phyloP scores from a whole-genome alignment of 2,329 filamentous ascomycete genomes.

The Didymella keratinophila region DNA sequence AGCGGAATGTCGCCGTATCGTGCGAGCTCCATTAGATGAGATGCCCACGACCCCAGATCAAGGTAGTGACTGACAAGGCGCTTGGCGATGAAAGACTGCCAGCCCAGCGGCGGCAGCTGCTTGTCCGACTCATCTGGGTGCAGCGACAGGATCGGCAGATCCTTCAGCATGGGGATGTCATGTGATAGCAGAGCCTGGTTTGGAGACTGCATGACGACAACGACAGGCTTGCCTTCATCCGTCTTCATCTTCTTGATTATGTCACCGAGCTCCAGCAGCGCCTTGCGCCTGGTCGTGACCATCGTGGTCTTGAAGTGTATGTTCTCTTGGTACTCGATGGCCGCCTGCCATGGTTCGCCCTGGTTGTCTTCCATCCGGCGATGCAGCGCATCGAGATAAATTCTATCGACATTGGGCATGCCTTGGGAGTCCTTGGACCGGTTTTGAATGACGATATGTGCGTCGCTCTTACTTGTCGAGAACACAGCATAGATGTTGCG shows the following conservation, averaged over 20 bases:
- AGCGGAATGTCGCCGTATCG: slow-evolving; percentile 93
- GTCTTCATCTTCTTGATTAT: slow-evolving; percentile 88
- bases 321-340: slow-evolving; percentile 86
- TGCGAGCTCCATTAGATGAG: slow-evolving; percentile 85
- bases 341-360: slow-evolving; percentile 77
- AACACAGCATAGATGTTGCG: slow-evolving; percentile 93
- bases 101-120: slow-evolving; percentile 87
- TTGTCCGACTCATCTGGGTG: slow-evolving; percentile 85
- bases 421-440: slow-evolving; percentile 82
- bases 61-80: slow-evolving; percentile 89
- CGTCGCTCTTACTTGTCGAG: slow-evolving; percentile 80
- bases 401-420: slow-evolving; percentile 86
- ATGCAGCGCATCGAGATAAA: slow-evolving; percentile 80
- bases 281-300: slow-evolving; percentile 88
- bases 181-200: slow-evolving; percentile 82
- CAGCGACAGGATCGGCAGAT: slow-evolving; percentile 83
- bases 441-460: slow-evolving; percentile 88
- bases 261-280: slow-evolving; percentile 86
- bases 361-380: slow-evolving; percentile 71
- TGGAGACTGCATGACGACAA: slow-evolving; percentile 91
- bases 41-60: slow-evolving; percentile 89
- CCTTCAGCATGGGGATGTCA: slow-evolving; percentile 82
- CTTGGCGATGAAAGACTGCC: slow-evolving; percentile 89
- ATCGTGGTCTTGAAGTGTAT: slow-evolving; percentile 86
- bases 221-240: slow-evolving; percentile 79